Evolutionary conservation across 306 rosid species (phyloP), one percentile per base, ranked within the genome.

Genomic region (Malus asiatica): DNA sequence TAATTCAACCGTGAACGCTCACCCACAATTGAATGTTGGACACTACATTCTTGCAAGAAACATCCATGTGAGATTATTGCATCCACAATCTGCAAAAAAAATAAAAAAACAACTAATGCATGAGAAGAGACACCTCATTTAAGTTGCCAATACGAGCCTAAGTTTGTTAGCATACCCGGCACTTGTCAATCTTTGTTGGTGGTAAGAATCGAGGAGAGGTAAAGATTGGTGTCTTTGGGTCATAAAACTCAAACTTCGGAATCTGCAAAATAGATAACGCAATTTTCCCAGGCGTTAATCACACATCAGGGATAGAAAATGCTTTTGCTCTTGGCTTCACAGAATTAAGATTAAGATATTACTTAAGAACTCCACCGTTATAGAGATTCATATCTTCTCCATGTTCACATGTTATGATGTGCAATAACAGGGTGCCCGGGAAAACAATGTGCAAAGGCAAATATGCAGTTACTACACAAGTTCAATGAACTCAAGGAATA

Each of bases 21-120:
- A 4, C 97, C 98, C 1, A 94, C 95, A 18, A 91, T 84, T 51
- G 98, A 94, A 66, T 63, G 95, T 18, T 83, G 85, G 71, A 94
- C 77, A 1, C 70, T 79, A 53, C 96, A 90, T 77, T 92, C 96
- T 75, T 89, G 75, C 71, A 91, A 75, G 88, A 94, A 94, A 83
- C 98, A 94, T 72, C 98, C 98, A 67, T 94, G 96, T 15, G 98
- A 90, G 78, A 94, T 91, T 63, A 94, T 89, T 70, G 97, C 97
- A 82, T 94, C 96, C 71, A 89, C 87, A 78, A 84, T 76, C 97
- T 92, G 81, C 79, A 80, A 35, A 35, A 35, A 35, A 7, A 1
- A 6, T n/a, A 35, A 81, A 70, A 75, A 79, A 68, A 20, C n/a
- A 83, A 75, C 52, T 42, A 52, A 80, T 76, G 79, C 66, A 79